phyloP scores from a whole-genome alignment of 2,329 filamentous ascomycete genomes.

The Xylaria sp. region DNA sequence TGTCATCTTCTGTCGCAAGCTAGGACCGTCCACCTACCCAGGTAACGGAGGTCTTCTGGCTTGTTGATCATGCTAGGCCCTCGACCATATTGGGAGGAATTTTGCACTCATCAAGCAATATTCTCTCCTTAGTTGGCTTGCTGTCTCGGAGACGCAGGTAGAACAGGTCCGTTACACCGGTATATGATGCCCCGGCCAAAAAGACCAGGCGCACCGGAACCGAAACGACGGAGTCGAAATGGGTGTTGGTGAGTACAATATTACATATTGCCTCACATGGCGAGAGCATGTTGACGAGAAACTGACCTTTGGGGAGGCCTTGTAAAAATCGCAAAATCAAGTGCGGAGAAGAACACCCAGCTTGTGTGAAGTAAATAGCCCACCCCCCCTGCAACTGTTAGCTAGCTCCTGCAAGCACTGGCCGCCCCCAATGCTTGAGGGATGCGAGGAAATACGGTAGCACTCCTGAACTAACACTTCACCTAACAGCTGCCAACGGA shows the following conservation, averaged over 20 bases:
- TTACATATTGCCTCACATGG: background rate
- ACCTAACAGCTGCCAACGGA: conserved; percentile 63
- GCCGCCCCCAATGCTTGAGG: conserved; percentile 1
- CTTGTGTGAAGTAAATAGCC: conserved; percentile 67
- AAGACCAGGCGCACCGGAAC: conserved; percentile 50
- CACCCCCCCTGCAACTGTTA: conserved; percentile 5
- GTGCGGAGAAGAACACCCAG: conserved; percentile 79
- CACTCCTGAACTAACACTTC: conserved; percentile 26
- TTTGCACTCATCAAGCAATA: conserved; percentile 38
- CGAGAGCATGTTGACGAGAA: conserved; percentile 5
- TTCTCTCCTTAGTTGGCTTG: conserved; percentile 37
- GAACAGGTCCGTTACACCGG: conserved; percentile 11
- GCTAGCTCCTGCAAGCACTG: conserved; percentile 16
- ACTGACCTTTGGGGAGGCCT: conserved; percentile 59
- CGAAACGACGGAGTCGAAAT: conserved; percentile 52
- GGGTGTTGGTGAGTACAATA: conserved; percentile 50
- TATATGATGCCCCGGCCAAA: conserved; percentile 51
- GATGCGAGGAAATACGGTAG: background rate
- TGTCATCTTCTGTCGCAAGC: conserved; percentile 19
- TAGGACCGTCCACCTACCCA: conserved; percentile 12
- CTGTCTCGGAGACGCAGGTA: conserved; percentile 1
- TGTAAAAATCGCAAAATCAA: conserved; percentile 82
- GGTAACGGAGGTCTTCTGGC: conserved; percentile 23
- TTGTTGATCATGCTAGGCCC: conserved; percentile 40
- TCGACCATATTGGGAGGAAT: conserved; percentile 38